A percentile compares a stretch with the other conserved stretches of the same genome.
Conservation (phyloP, 306 rosid species). For the Malus sieversii region DNA sequence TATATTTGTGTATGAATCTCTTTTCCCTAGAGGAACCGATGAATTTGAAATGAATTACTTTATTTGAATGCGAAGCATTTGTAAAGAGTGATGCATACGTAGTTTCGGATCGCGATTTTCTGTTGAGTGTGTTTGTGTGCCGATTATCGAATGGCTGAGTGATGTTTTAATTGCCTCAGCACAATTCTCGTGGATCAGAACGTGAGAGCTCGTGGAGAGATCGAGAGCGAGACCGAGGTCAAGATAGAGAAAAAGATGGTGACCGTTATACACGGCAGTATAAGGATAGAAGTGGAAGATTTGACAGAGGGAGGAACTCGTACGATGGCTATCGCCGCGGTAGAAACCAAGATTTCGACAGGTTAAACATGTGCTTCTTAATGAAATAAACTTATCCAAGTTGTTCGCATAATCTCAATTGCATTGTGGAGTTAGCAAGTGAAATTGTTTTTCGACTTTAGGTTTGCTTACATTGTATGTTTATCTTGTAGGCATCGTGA, state of each 20-base stretch:
- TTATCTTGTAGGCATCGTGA: constrained; percentile 34
- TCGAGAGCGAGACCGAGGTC: constrained; percentile 34
- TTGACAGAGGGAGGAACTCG: constrained; percentile 39
- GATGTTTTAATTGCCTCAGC: constrained; percentile 30
- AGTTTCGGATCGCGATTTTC: neutral
- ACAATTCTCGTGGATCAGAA: constrained; percentile 38
- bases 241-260: constrained; percentile 35
- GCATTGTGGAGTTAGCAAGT: neutral
- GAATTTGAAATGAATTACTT: neutral
- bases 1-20: neutral
- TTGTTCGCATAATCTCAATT: neutral
- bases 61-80: neutral
- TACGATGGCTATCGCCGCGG: constrained; percentile 28
- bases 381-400: neutral
- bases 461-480: neutral
- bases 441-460: neutral
- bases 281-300: constrained; percentile 38
- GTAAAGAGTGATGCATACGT: neutral
- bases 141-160: constrained; percentile 8
- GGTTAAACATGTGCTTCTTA: constrained; percentile 25
- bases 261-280: constrained; percentile 32
- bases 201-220: constrained; percentile 41
- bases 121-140: neutral
- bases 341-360: constrained; percentile 37
- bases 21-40: neutral